Base-by-base conservation (phyloP, 2,329 filamentous ascomycete species). In the Colletotrichum spaethianum region DNA sequence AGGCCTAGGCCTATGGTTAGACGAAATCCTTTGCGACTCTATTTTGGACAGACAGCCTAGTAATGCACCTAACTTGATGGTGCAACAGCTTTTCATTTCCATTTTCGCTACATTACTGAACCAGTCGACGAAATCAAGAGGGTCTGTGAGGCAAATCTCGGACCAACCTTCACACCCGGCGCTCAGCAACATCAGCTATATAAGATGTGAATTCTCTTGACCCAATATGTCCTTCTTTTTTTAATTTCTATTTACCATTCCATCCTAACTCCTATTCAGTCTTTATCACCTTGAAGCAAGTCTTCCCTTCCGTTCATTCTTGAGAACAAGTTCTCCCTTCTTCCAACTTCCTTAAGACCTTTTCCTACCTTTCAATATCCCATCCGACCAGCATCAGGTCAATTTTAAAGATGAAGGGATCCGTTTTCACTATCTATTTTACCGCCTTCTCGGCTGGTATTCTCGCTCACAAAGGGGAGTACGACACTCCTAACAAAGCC, bases 401-500 rank as follows among this genome's bases (percentile, higher is more conserved):
- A 46, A 4, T 31, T 38, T 26, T 55, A 20, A 67, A 63, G 36
- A 67, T 67, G 65, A 67, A 63, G 65, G 59, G 46, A n/a, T 53
- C 28, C 31, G 20, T 67, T 11, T 23, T 67, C 65, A 38, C 36
- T 28, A 67, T 48, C 18, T 28, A 46, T 38, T 28, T 63, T 7
- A 42, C 60, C 8, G 65, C 28, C 46, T 63, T 67, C 65, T 67
- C 46, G 28, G 57, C 57, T 3, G 18, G 65, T 18, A 28, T 38
- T n/a, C 28, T 63, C 0, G 65, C 59, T 11, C 57, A 23, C 26
- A 28, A n/a, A 3, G 38, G 36, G 1, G 28, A 23, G 5, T 67
- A 55, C 5, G 38, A 63, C 4, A 55, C 16, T 44, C 12, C 40
- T 14, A 48, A 23, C 20, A n/a, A 62, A 23, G 23, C 20, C 7